Conservation (phyloP, 2,329 filamentous ascomycete species). For the Cryphonectria naterciae region DNA sequence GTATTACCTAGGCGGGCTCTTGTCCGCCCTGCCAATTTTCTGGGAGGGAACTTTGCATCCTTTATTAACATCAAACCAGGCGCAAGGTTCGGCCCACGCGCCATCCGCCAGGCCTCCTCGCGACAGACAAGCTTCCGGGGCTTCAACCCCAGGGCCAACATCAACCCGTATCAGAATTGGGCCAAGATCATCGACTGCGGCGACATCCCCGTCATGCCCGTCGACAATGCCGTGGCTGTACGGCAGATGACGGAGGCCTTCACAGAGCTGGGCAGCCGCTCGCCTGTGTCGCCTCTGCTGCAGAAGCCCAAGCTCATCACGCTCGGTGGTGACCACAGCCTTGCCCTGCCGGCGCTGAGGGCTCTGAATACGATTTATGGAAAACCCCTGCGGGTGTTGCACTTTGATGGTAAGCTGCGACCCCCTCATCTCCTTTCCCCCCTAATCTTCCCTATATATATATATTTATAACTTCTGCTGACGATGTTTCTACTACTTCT, state of each 20-base stretch:
- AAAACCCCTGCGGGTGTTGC: constrained; percentile 68
- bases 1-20: neutral
- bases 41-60: neutral
- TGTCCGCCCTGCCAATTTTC: no score
- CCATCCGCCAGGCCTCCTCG: constrained; percentile 81
- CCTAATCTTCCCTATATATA: no score
- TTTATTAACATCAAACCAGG: constrained; percentile 42
- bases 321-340: constrained; percentile 74
- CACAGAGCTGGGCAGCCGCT: constrained; percentile 61
- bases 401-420: constrained; percentile 63
- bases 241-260: constrained; percentile 85
- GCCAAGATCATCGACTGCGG: constrained; percentile 84
- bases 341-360: constrained; percentile 70
- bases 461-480: neutral
- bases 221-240: constrained; percentile 82
- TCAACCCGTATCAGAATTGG: constrained; percentile 85
- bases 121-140: constrained; percentile 80
- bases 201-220: constrained; percentile 84
- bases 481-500: constrained; percentile 27
- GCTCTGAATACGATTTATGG: constrained; percentile 67
- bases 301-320: constrained; percentile 64
- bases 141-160: constrained; percentile 78
- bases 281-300: constrained; percentile 40
- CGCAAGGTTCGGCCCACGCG: constrained; percentile 83
- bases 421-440: constrained; percentile 32